Conservation (phyloP, 2,329 filamentous ascomycete genomes). For the Ophiocordyceps camponoti-saundersi region DNA sequence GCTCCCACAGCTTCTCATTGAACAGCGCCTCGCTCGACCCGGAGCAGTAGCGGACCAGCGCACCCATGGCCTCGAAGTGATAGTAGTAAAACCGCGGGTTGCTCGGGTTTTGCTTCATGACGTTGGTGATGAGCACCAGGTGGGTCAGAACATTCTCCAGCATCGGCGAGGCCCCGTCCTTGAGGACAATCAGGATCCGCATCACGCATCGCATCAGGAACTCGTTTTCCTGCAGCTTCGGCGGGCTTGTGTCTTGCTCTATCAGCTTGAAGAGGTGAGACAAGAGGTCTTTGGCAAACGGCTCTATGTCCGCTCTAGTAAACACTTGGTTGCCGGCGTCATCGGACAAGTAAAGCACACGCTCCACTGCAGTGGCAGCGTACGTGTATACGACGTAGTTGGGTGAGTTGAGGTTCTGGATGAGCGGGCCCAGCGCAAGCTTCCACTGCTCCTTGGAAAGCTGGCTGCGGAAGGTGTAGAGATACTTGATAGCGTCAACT, state of each 20-base stretch:
- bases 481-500: slow-evolving; percentile 94
- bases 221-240: slow-evolving; percentile 97
- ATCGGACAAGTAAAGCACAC: slow-evolving; percentile 71
- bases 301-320: slow-evolving; percentile 58
- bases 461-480: slow-evolving; percentile 93
- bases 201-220: slow-evolving; percentile 98
- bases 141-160: slow-evolving; percentile 67
- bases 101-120: slow-evolving; percentile 88
- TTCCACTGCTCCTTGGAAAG: slow-evolving; percentile 86
- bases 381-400: slow-evolving; percentile 98
- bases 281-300: slow-evolving; percentile 70
- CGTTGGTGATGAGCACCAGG: slow-evolving; percentile 74
- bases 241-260: slow-evolving; percentile 64
- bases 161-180: slow-evolving; percentile 59
- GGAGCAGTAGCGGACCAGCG: slow-evolving; percentile 59
- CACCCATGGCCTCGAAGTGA: slow-evolving; percentile 87
- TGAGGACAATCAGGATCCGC: slow-evolving; percentile 89
- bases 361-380: slow-evolving; percentile 89
- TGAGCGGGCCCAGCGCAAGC: slow-evolving; percentile 71
- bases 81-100: slow-evolving; percentile 98
- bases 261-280: slow-evolving; percentile 84
- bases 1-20: slow-evolving; percentile 65
- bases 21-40: slow-evolving; percentile 51
- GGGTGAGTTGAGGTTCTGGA: slow-evolving; percentile 74
- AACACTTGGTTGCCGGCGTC: slow-evolving; percentile 65